Evolutionary conservation across 1,284 basidiomycete genomes (phyloP), one percentile per base, ranked within the genome.

Genomic region (Moesziomyces globuligerus): DNA sequence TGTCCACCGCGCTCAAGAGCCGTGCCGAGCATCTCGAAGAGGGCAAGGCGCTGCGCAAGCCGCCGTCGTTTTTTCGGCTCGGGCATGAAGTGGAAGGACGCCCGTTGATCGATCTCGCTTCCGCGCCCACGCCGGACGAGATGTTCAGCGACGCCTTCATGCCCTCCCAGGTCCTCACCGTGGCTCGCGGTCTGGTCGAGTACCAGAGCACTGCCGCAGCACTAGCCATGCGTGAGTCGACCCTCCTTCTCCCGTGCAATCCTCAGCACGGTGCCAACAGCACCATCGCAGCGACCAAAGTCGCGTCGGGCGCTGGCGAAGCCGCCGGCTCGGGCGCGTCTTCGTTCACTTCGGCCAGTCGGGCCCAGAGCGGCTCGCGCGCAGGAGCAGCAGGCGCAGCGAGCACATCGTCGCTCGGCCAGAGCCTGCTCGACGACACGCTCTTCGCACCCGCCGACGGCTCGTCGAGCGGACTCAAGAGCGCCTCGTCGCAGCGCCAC

Each of bases 11-110:
- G 29, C 55, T 67, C 55, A 55, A 62, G 40, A 62, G 47, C 40
- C 47, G 52, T 7, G 56, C 59, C 15, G 50, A 59, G 45, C 53
- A 54, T 37, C 38, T 64, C 9, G 55, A 53, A 25, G 59, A 62
- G 28, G 64, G 64, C 36, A 58, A 67, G 32, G 53, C 42, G 17
- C 55, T 72, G 41, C 41, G 48, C 25, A 60, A 72, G 38, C 49
- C 56, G 26, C 62, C 64, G 29, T 67, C 69, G 69, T 68, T 56
- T 72, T 72, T 72, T 72, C 70, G 49, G 70, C 70, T 68, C 50
- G 70, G 70, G 70, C 70, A 72, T 72, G 70, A 72, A 72, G 70
- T 40, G 52, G 59, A 68, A 64, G 70, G 70, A 53, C 69, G 54
- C 45, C 44, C 26, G 26, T 48, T 48, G 36, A 17, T 17, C 46